Base-by-base conservation (phyloP, 1,284 basidiomycete genomes). In the Rhodotorula sp. region DNA sequence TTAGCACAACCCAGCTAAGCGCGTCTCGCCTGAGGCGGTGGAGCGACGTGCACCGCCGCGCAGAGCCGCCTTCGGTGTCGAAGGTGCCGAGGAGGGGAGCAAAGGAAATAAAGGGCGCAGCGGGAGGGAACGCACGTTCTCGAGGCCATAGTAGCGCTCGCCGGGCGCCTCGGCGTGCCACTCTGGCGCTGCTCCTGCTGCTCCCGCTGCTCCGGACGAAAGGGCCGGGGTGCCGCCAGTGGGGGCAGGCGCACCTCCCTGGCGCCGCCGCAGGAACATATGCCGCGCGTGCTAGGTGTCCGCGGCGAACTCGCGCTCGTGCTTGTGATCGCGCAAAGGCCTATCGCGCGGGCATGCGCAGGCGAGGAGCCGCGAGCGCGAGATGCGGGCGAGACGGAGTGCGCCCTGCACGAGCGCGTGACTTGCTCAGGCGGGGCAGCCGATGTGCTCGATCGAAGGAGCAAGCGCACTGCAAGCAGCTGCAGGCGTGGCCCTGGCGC, bases 101-200 rank as follows among this genome's bases (percentile, higher is more conserved):
- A 70, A 64, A 56, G 71, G 41, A 27, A 44, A 21, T 51, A 15
- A 21, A 39, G n/a, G 17, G 22, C 5, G n/a, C n/a, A 37, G 62
- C 37, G 63, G 34, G 41, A 54, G 46, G 59, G 76, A 22, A 66
- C 91, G 80, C 82, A 94, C 93, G 83, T 97, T 97, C 86, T 95
- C 94, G 64, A 96, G 85, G 32, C 94, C 94, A 85, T 94, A 95
- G 63, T 84, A 80, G 4, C 81, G 73, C 66, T 85, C 84, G 27
- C 80, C 78, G 19, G 75, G 75, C 6, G 59, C 56, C 53, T 76
- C 73, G 6, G 25, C 61, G 46, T 73, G 58, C 75, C 75, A 76
- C 32, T 70, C 75, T 57, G 44, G 39, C 7, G 34, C 22, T 27
- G 37, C 29, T 19, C 34, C 27, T 17, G 17, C n/a, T 17, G 56